Evolutionary conservation across 352 stramenopile species (phyloP).

Genomic region (Phytophthora agathidicida): DNA sequence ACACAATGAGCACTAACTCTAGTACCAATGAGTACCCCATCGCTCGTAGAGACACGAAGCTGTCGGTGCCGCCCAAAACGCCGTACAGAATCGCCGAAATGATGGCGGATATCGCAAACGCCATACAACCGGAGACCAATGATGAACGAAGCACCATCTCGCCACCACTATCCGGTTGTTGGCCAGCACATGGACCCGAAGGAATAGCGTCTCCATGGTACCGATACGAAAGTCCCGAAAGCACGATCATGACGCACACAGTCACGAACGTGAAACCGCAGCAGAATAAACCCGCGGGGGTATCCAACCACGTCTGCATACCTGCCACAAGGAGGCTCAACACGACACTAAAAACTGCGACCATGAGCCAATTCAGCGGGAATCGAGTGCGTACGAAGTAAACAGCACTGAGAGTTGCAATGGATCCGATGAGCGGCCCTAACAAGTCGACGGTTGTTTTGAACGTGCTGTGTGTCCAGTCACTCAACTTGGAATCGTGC

Average conservation of each 20-base stretch:
- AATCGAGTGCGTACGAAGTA: constrained; percentile 53
- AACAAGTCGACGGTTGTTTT: constrained; percentile 27
- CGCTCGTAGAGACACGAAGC: constrained; percentile 41
- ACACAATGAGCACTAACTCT: constrained; percentile 55
- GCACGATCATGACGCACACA: constrained; percentile 45
- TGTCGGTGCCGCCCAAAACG: constrained; percentile 18
- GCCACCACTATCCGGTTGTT: constrained; percentile 11
- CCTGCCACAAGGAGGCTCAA: constrained; percentile 50
- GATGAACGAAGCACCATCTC: constrained; percentile 42
- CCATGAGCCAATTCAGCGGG: constrained; percentile 52
- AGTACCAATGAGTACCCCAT: constrained; percentile 47
- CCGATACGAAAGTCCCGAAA: constrained; percentile 36
- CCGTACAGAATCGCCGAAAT: constrained; percentile 33
- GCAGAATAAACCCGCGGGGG: constrained; percentile 46
- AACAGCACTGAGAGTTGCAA: constrained; percentile 37
- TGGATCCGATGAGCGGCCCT: constrained; percentile 32
- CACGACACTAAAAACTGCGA: constrained; percentile 45
- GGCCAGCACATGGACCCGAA: constrained; percentile 20
- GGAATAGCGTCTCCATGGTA: constrained; percentile 28
- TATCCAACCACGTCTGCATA: constrained; percentile 51
- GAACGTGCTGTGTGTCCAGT: constrained; percentile 28
- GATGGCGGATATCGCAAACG: constrained; percentile 29
- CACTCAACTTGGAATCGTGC: constrained; percentile 29
- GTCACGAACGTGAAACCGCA: constrained; percentile 46
- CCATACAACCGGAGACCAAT: constrained; percentile 31